phyloP scores from a whole-genome alignment of 2,329 filamentous ascomycete genomes.

The Venturia oleaginea region DNA sequence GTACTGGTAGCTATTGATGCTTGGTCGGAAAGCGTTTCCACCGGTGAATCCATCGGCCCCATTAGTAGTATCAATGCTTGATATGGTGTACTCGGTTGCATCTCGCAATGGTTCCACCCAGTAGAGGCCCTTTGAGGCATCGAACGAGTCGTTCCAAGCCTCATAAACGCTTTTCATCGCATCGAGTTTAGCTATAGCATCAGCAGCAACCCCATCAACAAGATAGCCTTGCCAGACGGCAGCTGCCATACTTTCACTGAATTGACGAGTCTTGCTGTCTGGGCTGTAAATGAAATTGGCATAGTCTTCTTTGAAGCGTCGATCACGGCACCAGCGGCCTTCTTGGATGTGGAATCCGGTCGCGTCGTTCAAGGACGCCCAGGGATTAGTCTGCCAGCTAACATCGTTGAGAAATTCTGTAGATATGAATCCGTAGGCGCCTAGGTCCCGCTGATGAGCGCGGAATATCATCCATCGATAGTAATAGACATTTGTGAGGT shows the following conservation, averaged over 20 bases:
- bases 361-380: constrained; percentile 36
- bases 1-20: constrained; percentile 37
- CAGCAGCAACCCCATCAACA: constrained; percentile 31
- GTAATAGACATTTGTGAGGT: constrained; percentile 36
- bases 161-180: constrained; percentile 30
- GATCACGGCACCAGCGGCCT: constrained; percentile 36
- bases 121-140: constrained; percentile 32
- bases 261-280: constrained; percentile 34
- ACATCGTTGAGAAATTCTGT: constrained; percentile 39
- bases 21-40: constrained; percentile 34
- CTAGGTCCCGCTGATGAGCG: constrained; percentile 36
- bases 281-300: constrained; percentile 32
- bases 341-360: constrained; percentile 37
- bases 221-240: constrained; percentile 33
- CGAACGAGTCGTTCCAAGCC: constrained; percentile 31
- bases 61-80: constrained; percentile 34
- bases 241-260: constrained; percentile 36
- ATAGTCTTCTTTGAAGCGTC: constrained; percentile 36
- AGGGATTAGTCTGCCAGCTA: constrained; percentile 34
- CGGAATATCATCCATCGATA: constrained; percentile 38
- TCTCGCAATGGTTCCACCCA: constrained; percentile 36
- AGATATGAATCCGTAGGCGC: constrained; percentile 34
- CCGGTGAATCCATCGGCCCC: constrained; percentile 33
- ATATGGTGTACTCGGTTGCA: constrained; percentile 38
- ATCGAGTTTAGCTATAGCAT: constrained; percentile 25